Base-by-base conservation (phyloP, 257 asterid species). In the Solanum piurae region DNA sequence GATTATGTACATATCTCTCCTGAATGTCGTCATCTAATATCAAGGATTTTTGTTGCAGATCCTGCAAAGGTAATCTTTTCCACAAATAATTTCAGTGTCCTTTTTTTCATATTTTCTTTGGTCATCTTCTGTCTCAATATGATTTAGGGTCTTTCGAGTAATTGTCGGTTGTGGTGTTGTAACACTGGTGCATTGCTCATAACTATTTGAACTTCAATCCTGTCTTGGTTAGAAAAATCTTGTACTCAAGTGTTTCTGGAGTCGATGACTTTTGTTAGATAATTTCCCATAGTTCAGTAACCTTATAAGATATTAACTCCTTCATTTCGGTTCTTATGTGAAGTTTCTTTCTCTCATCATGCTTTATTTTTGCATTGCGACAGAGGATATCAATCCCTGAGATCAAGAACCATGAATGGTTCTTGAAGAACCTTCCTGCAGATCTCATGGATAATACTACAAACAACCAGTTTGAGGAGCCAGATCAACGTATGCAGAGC, bases 321-420 rank as follows among this genome's bases (percentile, higher is more conserved):
- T 25, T 79, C n/a, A 14, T 44, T 79, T 25, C 5, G 36, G 23
- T 79, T 42, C 40, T 77, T 77, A 77, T 77, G 62, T 4, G 84
- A 40, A 8, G 84, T 25, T 77, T 9, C 62, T 27, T 44, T 44
- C 66, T 18, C 20, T 49, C 33, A 1, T 80, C 16, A 18, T 11
- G 13, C 21, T 82, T 29, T 44, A 5, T 46, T 7, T 72, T 77
- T 88, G 85, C 52, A 38, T 68, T 60, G 31, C 34, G 84, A 44
- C 98, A 97, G 99, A 95, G 99, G 91, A 95, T 96, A 68, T 89
- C 92, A 27, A 96, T 97, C 85, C 98, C 97, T 3, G 98, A 97
- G 89, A 96, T 97, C 89, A 94, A 91, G 93, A 94, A 89, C 91
- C 98, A 97, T 21, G 97, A 93, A 18, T 97, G 99, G 99, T 97